phyloP scores from a whole-genome alignment of 345 rosid species.

The Citrus trifoliata region DNA sequence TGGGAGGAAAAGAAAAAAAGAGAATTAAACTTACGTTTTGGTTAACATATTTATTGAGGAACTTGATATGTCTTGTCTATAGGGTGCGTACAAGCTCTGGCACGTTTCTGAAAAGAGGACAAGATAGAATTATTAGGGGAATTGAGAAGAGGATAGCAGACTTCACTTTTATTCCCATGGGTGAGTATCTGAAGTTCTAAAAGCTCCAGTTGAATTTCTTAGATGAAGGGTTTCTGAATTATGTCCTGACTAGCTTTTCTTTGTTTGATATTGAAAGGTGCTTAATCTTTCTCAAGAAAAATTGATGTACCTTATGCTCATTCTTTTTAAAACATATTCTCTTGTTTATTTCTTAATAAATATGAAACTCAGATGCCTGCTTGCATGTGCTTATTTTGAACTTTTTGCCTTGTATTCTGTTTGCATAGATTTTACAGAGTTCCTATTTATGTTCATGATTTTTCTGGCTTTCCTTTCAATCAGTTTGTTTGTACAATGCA shows the following conservation, averaged over 20 bases:
- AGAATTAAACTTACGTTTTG: background rate
- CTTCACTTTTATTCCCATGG: conserved; percentile 76
- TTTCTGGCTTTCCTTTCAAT: background rate
- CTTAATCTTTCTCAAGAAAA: background rate
- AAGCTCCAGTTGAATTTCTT: background rate
- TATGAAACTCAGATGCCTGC: background rate
- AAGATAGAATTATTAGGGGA: conserved; percentile 51
- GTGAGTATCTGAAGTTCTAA: conserved; percentile 31
- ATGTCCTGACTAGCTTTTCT: background rate
- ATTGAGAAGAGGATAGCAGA: conserved; percentile 95
- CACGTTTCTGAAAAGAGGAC: conserved; percentile 78
- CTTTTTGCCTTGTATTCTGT: background rate
- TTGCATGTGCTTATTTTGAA: background rate
- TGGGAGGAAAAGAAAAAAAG: background rate
- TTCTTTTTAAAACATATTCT: background rate
- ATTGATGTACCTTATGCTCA: background rate
- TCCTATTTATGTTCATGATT: background rate
- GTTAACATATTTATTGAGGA: conserved; percentile 2
- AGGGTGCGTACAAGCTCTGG: conserved; percentile 98
- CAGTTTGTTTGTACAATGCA: background rate
- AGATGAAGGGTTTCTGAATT: background rate
- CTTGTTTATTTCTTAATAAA: background rate
- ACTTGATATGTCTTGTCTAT: conserved; percentile 13
- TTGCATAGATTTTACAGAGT: background rate
- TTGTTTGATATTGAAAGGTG: background rate